These are phyloP conservation scores for Cucumis cinereus DNA, from an alignment of 306 rosid species.

Conservation along the genomic window DNA sequence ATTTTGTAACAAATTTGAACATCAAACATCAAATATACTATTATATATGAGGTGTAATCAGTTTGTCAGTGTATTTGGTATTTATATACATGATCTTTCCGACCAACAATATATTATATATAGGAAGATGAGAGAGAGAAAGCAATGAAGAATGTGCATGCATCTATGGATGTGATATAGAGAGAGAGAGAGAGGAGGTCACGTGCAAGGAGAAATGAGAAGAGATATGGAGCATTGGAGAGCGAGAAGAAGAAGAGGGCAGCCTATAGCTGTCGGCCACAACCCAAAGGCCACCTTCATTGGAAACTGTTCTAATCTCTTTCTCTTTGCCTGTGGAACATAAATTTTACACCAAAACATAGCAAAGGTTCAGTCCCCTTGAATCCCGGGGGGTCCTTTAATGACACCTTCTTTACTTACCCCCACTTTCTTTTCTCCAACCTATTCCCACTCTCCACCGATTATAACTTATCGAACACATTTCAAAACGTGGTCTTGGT, in stretches of 20 bases:
- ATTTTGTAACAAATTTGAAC: too few species aligned
- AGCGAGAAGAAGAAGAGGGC: not conserved
- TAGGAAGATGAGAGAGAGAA: too few species aligned
- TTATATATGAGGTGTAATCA: too few species aligned
- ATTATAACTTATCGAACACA: too few species aligned
- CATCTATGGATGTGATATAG: not conserved
- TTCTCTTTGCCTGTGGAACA: not conserved
- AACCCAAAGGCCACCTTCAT: not conserved
- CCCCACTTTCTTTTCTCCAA: not conserved
- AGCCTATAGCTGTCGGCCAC: slow-evolving; percentile 10
- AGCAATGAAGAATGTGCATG: not conserved
- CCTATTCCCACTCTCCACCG: not conserved
- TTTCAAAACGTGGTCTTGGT: too few species aligned
- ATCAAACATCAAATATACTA: too few species aligned
- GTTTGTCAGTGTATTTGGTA: too few species aligned
- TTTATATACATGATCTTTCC: too few species aligned
- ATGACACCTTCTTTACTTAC: not conserved
- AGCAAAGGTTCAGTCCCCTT: not conserved
- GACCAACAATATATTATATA: too few species aligned
- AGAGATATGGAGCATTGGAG: not conserved
- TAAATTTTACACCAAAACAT: not conserved
- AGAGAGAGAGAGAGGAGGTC: not conserved
- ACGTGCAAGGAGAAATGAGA: not conserved
- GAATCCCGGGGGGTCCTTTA: slow-evolving; percentile 9
- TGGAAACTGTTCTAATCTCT: not conserved